phyloP scores from a whole-genome alignment of 2,329 filamentous ascomycete species.

The Penicillium griseofulvum region DNA sequence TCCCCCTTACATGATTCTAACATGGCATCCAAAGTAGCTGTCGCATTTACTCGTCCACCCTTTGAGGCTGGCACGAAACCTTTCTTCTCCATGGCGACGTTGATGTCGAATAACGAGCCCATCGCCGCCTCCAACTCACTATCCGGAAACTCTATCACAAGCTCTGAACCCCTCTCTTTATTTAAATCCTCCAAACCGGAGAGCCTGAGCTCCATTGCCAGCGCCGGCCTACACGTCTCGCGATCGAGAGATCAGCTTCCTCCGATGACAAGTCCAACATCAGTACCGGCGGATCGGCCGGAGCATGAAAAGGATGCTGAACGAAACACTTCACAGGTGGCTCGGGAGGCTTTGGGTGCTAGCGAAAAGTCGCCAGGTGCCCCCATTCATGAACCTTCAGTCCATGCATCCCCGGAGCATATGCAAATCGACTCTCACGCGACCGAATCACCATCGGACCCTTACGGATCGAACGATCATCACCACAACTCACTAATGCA shows the following conservation, averaged over 20 bases:
- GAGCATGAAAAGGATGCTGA: constrained; percentile 34
- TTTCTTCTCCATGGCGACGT: constrained; percentile 43
- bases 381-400: constrained; percentile 47
- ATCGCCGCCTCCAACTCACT: constrained; percentile 39
- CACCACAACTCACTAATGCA: constrained; percentile 52
- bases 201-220: constrained; percentile 43
- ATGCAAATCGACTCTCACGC: constrained; percentile 50
- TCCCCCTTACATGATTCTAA: constrained; percentile 24
- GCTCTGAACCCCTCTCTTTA: constrained; percentile 33
- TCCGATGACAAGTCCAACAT: constrained; percentile 53
- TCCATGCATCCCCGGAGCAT: constrained; percentile 49
- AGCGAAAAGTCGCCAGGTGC: constrained; percentile 34
- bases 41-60: constrained; percentile 30
- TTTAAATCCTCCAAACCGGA: constrained; percentile 38
- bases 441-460: constrained; percentile 42
- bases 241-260: constrained; percentile 37
- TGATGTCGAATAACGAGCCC: constrained; percentile 43
- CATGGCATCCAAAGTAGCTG: constrained; percentile 38
- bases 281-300: constrained; percentile 40
- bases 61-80: constrained; percentile 32
- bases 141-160: constrained; percentile 31
- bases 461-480: constrained; percentile 53
- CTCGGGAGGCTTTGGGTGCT: constrained; percentile 42
- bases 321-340: constrained; percentile 41
- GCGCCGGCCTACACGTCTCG: constrained; percentile 43